These are phyloP conservation scores for Cladorrhinum samala DNA, from an alignment of 495 filamentous ascomycete genomes.

Conservation along the genomic window DNA sequence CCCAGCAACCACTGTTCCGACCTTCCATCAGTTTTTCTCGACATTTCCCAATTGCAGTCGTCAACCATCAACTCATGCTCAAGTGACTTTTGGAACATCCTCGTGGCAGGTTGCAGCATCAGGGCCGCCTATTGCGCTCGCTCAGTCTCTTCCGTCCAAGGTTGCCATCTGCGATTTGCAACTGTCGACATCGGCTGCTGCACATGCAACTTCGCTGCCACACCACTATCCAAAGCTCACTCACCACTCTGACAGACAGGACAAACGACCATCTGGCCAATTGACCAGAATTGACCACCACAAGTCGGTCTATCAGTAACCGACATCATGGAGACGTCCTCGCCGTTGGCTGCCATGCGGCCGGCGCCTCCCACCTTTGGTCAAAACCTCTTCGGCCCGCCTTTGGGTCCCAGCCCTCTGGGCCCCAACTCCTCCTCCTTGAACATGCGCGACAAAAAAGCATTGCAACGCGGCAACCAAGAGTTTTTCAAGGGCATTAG, in stretches of 20 bases:
- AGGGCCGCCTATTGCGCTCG: background rate
- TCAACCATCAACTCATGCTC: background rate
- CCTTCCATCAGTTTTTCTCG: conserved; percentile 8
- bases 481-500: conserved; percentile 81
- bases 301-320: too few relatives aligned
- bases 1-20: conserved; percentile 17
- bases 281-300: too few relatives aligned
- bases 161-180: background rate
- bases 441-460: conserved; percentile 47
- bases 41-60: background rate
- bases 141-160: background rate
- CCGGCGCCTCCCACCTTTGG: conserved; percentile 57
- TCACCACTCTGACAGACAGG: too few relatives aligned
- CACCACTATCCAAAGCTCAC: too few relatives aligned
- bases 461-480: conserved; percentile 29
- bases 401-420: conserved; percentile 48
- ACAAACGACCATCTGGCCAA: too few relatives aligned
- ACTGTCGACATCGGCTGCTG: background rate
- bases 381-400: conserved; percentile 38
- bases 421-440: conserved; percentile 54
- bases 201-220: background rate
- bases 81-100: background rate
- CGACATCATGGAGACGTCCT: conserved; percentile 91
- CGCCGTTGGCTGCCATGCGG: conserved; percentile 90
- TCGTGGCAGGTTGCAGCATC: background rate